phyloP scores from a whole-genome alignment of 1,284 basidiomycete species.

The Meira nashicola region DNA sequence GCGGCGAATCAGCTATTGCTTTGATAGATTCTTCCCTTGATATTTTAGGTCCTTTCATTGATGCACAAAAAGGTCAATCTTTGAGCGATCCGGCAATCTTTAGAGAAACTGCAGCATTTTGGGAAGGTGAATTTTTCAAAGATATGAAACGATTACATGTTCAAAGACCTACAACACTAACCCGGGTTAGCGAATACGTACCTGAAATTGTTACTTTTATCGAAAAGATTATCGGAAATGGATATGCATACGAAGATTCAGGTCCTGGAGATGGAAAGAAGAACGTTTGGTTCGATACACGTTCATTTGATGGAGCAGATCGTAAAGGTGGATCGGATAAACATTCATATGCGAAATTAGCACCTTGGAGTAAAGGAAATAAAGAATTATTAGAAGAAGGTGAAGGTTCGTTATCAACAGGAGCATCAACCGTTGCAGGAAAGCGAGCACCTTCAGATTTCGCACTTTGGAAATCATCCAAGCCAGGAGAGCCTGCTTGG shows the following conservation, averaged over 20 bases:
- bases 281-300: conserved; percentile 86
- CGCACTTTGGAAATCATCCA: conserved; percentile 95
- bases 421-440: conserved; percentile 58
- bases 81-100: conserved; percentile 84
- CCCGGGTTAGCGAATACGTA: conserved; percentile 94
- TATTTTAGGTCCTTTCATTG: conserved; percentile 37
- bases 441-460: conserved; percentile 70
- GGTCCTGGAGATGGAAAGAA: conserved; percentile 56
- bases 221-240: conserved; percentile 77
- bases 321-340: conserved; percentile 25
- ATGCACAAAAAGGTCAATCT: conserved; percentile 60
- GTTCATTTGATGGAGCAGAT: conserved; percentile 69
- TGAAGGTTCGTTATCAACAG: conserved; percentile 65
- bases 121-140: conserved; percentile 85
- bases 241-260: conserved; percentile 80
- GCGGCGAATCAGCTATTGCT: conserved; percentile 21
- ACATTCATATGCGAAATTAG: conserved; percentile 84
- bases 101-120: conserved; percentile 75
- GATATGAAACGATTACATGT: conserved; percentile 88
- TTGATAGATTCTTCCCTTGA: conserved; percentile 46
- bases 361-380: conserved; percentile 93
- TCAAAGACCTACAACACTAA: conserved; percentile 80
- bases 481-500: conserved; percentile 97
- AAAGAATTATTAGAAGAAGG: conserved; percentile 83
- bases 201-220: conserved; percentile 90